A percentile compares a stretch with the other conserved stretches of the same genome.
Conservation (phyloP, 2,329 filamentous ascomycete genomes). For the Fusarium redolens region DNA sequence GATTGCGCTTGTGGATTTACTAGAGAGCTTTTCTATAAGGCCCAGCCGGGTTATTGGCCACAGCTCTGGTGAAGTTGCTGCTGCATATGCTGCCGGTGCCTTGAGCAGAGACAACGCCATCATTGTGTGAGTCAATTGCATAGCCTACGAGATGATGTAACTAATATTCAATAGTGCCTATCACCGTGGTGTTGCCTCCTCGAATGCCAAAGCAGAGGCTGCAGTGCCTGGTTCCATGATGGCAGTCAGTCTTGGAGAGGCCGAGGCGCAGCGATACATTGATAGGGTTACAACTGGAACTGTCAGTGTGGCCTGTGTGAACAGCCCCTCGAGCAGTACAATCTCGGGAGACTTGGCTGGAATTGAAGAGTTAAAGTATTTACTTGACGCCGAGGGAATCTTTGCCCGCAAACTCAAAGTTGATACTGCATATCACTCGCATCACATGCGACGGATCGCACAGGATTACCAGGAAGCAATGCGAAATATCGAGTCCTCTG, state of each 20-base stretch:
- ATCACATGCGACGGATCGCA: neutral
- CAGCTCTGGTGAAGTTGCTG: slow-evolving; percentile 8
- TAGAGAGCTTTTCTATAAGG: neutral
- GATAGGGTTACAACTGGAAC: neutral
- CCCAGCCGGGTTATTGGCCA: neutral
- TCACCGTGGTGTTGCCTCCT: neutral
- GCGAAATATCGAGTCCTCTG: neutral
- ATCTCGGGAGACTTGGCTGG: neutral
- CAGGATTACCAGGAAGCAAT: neutral
- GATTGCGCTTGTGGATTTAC: slow-evolving; percentile 1
- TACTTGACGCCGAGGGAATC: neutral
- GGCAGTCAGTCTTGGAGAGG: slow-evolving; percentile 1
- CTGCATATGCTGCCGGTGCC: slow-evolving; percentile 2
- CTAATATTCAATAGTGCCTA: neutral
- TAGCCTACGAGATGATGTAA: too few relatives aligned
- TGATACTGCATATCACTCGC: slow-evolving; percentile 8
- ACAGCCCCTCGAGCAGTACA: neutral
- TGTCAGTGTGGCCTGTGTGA: slow-evolving; percentile 2
- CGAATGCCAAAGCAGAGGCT: neutral
- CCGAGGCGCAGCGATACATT: neutral
- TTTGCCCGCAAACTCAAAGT: slow-evolving; percentile 4
- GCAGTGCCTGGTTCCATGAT: slow-evolving; percentile 1
- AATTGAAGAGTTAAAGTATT: neutral
- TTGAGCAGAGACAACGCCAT: neutral
- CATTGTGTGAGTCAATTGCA: neutral